These are phyloP conservation scores for Thalassiosira oceanica DNA, from an alignment of 352 stramenopile genomes.

Conservation along the genomic window DNA sequence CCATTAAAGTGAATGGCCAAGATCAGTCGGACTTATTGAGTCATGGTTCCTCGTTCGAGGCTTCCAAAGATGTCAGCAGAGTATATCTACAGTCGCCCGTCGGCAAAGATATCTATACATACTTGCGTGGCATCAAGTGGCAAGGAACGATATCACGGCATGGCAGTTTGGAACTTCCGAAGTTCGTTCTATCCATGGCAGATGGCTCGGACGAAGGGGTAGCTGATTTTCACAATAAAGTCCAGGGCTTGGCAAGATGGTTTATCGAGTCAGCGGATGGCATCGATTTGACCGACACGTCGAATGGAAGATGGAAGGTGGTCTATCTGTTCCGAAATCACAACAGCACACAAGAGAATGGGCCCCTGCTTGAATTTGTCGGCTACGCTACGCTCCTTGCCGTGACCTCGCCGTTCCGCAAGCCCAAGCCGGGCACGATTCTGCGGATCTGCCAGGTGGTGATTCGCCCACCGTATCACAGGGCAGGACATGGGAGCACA, in stretches of 20 bases:
- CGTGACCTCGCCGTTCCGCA: constrained; percentile 53
- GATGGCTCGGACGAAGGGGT: constrained; percentile 37
- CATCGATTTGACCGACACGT: constrained; percentile 53
- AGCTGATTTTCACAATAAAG: constrained; percentile 53
- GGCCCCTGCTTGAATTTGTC: constrained; percentile 52
- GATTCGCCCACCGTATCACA: constrained; percentile 74
- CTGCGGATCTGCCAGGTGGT: constrained; percentile 75
- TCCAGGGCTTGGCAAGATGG: constrained; percentile 64
- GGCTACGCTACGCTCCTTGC: constrained; percentile 75
- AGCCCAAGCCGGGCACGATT: constrained; percentile 52
- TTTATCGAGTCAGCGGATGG: constrained; percentile 80
- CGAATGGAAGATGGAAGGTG: constrained; percentile 64
- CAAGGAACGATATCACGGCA: too few species aligned
- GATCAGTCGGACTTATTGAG: neutral
- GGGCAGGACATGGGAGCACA: constrained; percentile 65
- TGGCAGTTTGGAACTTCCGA: constrained; percentile 5
- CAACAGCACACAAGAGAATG: neutral
- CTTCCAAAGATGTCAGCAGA: too few species aligned
- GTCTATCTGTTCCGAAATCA: constrained; percentile 73
- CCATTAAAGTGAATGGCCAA: constrained; percentile 18
- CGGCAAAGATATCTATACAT: constrained; percentile 20
- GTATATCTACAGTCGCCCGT: constrained; percentile 21
- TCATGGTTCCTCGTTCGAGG: neutral
- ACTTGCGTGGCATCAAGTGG: constrained; percentile 20
- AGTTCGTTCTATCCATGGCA: constrained; percentile 67